Evolutionary conservation across 345 rosid species (phyloP).

Genomic region (Hevea brasiliensis): DNA sequence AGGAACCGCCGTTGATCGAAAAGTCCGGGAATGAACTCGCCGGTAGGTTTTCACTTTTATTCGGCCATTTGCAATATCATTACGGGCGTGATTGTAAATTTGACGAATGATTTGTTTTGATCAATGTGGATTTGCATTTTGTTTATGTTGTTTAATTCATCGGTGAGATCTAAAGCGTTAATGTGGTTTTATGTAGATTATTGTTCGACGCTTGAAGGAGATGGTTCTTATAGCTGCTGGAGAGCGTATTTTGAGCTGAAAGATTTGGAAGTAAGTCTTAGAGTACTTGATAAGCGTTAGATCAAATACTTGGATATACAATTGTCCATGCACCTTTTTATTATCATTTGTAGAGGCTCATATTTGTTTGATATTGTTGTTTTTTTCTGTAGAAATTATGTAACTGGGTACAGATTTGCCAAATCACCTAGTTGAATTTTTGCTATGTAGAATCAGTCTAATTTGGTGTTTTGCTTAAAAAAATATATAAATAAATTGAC

Average conservation of each 20-base stretch:
- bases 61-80: no score
- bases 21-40: slow-evolving; percentile 63
- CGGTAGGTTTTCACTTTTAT: slow-evolving; percentile 49
- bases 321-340: no score
- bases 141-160: background rate
- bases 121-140: background rate
- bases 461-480: no score
- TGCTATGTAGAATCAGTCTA: background rate
- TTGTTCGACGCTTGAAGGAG: slow-evolving; percentile 83
- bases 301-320: no score
- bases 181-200: slow-evolving; percentile 46
- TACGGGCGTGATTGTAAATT: background rate
- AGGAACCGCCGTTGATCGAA: slow-evolving; percentile 62
- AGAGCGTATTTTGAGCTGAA: slow-evolving; percentile 78
- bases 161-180: background rate
- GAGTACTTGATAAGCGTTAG: no score
- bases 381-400: no score
- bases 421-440: no score
- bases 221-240: slow-evolving; percentile 80
- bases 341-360: no score
- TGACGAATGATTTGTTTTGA: background rate
- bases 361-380: no score
- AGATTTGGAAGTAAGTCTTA: slow-evolving; percentile 74
- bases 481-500: no score
- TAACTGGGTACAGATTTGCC: no score